Conservation (phyloP, 257 asterid species). For the Schizonepeta tenuifolia region DNA sequence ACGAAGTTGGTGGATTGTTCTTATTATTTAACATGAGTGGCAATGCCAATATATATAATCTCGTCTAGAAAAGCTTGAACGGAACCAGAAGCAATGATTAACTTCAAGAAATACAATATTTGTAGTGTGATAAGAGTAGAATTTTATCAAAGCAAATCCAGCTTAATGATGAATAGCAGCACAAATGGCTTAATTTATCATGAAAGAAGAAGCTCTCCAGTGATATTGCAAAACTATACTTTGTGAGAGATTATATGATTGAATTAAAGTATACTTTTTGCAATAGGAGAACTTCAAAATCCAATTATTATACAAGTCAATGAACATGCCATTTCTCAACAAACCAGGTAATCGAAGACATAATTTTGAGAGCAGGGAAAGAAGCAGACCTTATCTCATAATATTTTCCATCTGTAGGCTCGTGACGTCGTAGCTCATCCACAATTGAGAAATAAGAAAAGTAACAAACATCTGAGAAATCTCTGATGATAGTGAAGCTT, state of each 20-base stretch:
- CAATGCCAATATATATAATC: not conserved
- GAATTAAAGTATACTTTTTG: not conserved
- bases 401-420: slow-evolving; percentile 60
- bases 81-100: not conserved
- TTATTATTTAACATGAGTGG: not conserved
- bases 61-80: not conserved
- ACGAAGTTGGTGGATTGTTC: not conserved
- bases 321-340: not conserved
- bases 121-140: not conserved
- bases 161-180: not conserved
- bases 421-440: slow-evolving; percentile 67
- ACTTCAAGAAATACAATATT: not conserved
- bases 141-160: not conserved
- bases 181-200: not conserved
- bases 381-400: slow-evolving; percentile 78
- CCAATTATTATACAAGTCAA: slow-evolving; percentile 11
- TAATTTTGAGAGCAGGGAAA: slow-evolving; percentile 5
- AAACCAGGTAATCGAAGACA: not conserved
- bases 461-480: slow-evolving; percentile 70
- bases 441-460: slow-evolving; percentile 76
- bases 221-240: not conserved
- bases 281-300: not conserved
- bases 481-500: slow-evolving; percentile 76
- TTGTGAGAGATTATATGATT: not conserved
- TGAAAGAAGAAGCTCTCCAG: not conserved